phyloP scores from a whole-genome alignment of 1,284 basidiomycete species.

The Amanita bisporigera region DNA sequence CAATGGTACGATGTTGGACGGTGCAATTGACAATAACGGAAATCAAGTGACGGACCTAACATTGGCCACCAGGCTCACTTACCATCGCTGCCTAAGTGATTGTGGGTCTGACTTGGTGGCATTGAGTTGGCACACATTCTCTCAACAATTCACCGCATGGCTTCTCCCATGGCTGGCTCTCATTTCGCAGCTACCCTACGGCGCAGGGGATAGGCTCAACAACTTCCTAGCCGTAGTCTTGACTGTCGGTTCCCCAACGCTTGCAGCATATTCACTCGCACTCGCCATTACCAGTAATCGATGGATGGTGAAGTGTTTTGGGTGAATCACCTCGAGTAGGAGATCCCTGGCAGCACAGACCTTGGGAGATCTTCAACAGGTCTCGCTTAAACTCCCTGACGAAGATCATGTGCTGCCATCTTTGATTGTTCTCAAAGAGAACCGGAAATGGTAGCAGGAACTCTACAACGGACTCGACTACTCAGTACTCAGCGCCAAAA shows the following conservation, averaged over 20 bases:
- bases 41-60: not conserved
- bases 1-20: not conserved
- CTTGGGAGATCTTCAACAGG: slow-evolving; percentile 47
- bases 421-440: slow-evolving; percentile 44
- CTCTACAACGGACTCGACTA: slow-evolving; percentile 38
- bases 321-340: slow-evolving; percentile 39
- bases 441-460: slow-evolving; percentile 44
- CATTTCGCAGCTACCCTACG: slow-evolving; percentile 52
- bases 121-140: slow-evolving; percentile 48
- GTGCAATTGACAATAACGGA: not conserved
- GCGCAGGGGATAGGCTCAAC: slow-evolving; percentile 41
- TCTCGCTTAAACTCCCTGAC: slow-evolving; percentile 31
- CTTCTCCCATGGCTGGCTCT: slow-evolving; percentile 53
- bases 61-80: not conserved
- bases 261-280: slow-evolving; percentile 47
- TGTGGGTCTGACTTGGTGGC: slow-evolving; percentile 41
- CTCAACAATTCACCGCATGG: slow-evolving; percentile 51
- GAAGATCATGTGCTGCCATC: slow-evolving; percentile 38
- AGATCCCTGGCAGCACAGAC: slow-evolving; percentile 33
- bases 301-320: slow-evolving; percentile 44
- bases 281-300: slow-evolving; percentile 46
- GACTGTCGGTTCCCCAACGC: slow-evolving; percentile 46
- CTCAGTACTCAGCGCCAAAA: slow-evolving; percentile 32
- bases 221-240: slow-evolving; percentile 44
- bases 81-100: not conserved